phyloP scores from a whole-genome alignment of 169 alveolate species.

The Plasmodium berghei region DNA sequence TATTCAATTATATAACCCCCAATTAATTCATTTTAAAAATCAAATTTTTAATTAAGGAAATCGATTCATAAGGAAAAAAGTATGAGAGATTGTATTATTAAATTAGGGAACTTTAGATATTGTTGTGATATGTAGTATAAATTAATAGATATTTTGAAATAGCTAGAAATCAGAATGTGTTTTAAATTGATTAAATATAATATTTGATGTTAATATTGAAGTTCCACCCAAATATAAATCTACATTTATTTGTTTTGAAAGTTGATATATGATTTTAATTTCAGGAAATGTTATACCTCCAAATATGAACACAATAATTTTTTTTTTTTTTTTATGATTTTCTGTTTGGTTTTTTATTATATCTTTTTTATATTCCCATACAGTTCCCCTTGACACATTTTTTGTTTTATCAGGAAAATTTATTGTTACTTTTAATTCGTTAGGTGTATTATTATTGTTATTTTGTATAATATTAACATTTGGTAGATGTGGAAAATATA shows the following conservation, averaged over 20 bases:
- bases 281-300: slow-evolving; percentile 90
- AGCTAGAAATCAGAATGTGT: background rate
- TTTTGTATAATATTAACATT: background rate
- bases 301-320: slow-evolving; percentile 81
- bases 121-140: too few species aligned
- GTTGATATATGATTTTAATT: slow-evolving; percentile 81
- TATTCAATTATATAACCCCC: too few species aligned
- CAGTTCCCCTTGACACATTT: slow-evolving; percentile 49
- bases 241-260: slow-evolving; percentile 76
- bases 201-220: slow-evolving; percentile 32
- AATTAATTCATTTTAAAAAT: too few species aligned
- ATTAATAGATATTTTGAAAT: too few species aligned
- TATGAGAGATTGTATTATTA: too few species aligned
- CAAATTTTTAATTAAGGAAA: too few species aligned
- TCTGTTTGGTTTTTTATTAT: slow-evolving; percentile 14
- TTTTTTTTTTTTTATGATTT: slow-evolving; percentile 59
- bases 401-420: background rate
- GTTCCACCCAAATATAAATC: slow-evolving; percentile 89
- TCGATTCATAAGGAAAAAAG: too few species aligned
- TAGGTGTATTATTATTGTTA: background rate
- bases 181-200: slow-evolving; percentile 35
- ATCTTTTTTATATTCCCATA: slow-evolving; percentile 40
- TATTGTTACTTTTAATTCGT: background rate
- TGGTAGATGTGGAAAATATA: slow-evolving; percentile 49
- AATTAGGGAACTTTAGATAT: too few species aligned